These are phyloP conservation scores for Colletotrichum lini DNA, from an alignment of 2,329 filamentous ascomycete genomes.

Conservation along the genomic window DNA sequence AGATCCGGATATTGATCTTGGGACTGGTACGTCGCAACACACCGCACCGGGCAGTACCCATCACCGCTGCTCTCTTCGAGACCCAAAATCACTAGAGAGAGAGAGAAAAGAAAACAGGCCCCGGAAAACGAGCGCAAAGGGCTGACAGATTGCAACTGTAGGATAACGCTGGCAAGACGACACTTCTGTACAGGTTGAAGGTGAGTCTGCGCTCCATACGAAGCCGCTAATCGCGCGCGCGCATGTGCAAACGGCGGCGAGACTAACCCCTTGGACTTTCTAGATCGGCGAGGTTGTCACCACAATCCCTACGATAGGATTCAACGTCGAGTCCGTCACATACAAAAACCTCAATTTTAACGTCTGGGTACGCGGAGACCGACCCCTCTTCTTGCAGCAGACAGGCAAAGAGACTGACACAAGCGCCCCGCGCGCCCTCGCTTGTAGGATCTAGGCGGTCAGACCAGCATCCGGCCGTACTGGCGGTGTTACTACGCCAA, in stretches of 20 bases:
- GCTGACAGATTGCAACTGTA: constrained; percentile 55
- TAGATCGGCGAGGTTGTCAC: constrained; percentile 99
- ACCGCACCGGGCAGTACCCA: background rate
- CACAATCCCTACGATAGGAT: constrained; percentile 98
- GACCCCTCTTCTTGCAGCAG: background rate
- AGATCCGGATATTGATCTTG: constrained; percentile 95
- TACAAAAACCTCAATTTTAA: constrained; percentile 99
- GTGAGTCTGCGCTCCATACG: constrained; percentile 58
- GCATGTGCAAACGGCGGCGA: constrained; percentile 1
- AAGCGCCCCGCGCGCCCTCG: constrained; percentile 23
- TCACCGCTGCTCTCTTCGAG: background rate
- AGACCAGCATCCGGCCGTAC: constrained; percentile 98
- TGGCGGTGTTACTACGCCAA: constrained; percentile 99
- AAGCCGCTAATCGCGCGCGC: background rate
- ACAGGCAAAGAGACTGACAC: constrained; percentile 43
- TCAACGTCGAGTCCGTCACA: constrained; percentile 98
- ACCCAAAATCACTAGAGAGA: no score
- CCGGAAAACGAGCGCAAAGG: constrained; percentile 21
- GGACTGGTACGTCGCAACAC: constrained; percentile 78
- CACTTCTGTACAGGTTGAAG: constrained; percentile 95
- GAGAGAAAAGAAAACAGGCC: background rate
- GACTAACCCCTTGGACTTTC: constrained; percentile 39
- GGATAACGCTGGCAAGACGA: constrained; percentile 99
- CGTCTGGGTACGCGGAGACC: constrained; percentile 81
- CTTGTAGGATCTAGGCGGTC: constrained; percentile 87